These are phyloP conservation scores for Aschersonia sp. DNA, from an alignment of 2,329 filamentous ascomycete species.

Conservation along the genomic window DNA sequence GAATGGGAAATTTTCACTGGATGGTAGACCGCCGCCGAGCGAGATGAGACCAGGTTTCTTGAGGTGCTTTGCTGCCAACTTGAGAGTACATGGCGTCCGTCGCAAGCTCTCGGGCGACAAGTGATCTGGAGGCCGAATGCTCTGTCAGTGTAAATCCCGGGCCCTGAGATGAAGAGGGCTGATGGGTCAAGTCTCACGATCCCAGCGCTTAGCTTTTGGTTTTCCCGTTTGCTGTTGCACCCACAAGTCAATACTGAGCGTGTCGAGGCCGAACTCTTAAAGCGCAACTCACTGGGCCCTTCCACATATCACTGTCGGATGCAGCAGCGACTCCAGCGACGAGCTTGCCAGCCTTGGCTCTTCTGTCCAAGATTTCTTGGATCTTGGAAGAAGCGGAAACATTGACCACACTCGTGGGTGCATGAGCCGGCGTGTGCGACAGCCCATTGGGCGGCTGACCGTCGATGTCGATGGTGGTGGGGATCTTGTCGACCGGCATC, in stretches of 20 bases:
- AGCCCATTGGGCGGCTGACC: constrained; percentile 2
- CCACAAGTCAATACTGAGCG: background rate
- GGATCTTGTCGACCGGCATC: constrained; percentile 3
- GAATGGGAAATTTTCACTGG: constrained; percentile 85
- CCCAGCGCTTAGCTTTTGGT: constrained; percentile 69
- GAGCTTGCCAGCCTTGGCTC: constrained; percentile 58
- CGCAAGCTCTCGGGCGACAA: constrained; percentile 48
- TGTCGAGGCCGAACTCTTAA: background rate
- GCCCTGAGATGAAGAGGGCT: background rate
- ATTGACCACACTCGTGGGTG: constrained; percentile 9
- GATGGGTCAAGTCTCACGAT: constrained; percentile 44
- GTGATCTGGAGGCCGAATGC: constrained; percentile 24
- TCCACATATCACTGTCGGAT: constrained; percentile 72
- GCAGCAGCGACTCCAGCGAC: constrained; percentile 64
- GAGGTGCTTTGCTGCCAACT: constrained; percentile 66
- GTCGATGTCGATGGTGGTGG: background rate
- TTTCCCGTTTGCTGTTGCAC: constrained; percentile 32
- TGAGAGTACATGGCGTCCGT: constrained; percentile 57
- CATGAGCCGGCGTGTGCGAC: constrained; percentile 5
- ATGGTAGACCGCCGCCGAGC: constrained; percentile 80
- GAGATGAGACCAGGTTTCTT: constrained; percentile 77
- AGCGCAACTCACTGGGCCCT: constrained; percentile 43
- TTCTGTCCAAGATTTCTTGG: constrained; percentile 19
- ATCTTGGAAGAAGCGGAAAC: constrained; percentile 10
- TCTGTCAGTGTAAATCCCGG: no score